These are phyloP conservation scores for Backusella macrospora DNA, from an alignment of 192 early-diverging fungal species.

Conservation along the genomic window DNA sequence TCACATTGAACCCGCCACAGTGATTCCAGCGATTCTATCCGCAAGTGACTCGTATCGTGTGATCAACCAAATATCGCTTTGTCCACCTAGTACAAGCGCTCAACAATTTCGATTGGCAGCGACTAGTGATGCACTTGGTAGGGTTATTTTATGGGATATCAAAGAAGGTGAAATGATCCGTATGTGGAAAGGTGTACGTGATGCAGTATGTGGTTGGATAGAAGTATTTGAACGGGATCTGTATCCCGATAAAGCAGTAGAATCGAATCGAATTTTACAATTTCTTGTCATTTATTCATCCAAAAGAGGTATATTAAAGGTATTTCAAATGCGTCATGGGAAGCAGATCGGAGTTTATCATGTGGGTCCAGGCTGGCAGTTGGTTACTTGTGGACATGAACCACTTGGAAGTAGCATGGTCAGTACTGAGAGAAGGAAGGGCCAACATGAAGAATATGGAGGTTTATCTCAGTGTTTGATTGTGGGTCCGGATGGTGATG, in stretches of 20 bases:
- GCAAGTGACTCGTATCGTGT: slow-evolving; percentile 55
- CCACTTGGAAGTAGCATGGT: slow-evolving; percentile 45
- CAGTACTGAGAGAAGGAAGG: slow-evolving; percentile 21
- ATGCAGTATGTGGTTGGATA: slow-evolving; percentile 73
- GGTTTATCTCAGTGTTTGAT: slow-evolving; percentile 52
- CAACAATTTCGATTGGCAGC: slow-evolving; percentile 54
- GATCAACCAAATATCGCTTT: slow-evolving; percentile 54
- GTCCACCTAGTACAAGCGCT: slow-evolving; percentile 48
- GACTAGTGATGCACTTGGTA: slow-evolving; percentile 66
- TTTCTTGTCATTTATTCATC: slow-evolving; percentile 69
- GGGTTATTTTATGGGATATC: slow-evolving; percentile 68
- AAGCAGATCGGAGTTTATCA: slow-evolving; percentile 59
- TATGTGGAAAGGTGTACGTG: slow-evolving; percentile 75
- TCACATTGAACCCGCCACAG: slow-evolving; percentile 57
- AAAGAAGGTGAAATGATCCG: slow-evolving; percentile 64
- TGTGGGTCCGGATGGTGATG: slow-evolving; percentile 57
- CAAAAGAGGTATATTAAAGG: slow-evolving; percentile 63
- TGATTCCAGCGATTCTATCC: slow-evolving; percentile 53
- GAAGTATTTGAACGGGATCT: slow-evolving; percentile 47
- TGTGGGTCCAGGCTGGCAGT: slow-evolving; percentile 60
- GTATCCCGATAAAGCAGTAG: not conserved
- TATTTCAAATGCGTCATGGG: slow-evolving; percentile 65
- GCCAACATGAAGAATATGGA: slow-evolving; percentile 5
- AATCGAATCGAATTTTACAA: slow-evolving; percentile 36
- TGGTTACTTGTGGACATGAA: slow-evolving; percentile 52